These are phyloP conservation scores for Moesziomyces globuligerus DNA, from an alignment of 1,284 basidiomycete genomes.

Conservation along the genomic window DNA sequence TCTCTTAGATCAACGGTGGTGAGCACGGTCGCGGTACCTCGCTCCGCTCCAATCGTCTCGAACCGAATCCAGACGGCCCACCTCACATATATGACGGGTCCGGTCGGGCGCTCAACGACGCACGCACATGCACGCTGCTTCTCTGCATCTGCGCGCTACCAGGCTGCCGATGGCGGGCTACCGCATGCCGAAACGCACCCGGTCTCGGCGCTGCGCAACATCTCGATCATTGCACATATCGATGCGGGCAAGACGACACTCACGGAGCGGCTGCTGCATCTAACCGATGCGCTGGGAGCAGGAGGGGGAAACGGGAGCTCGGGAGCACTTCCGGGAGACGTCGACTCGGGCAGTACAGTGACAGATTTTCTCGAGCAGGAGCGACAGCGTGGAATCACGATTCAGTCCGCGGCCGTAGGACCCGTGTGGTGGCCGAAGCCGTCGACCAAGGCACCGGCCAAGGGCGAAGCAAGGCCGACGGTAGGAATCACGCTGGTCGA, in stretches of 20 bases:
- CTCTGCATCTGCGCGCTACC: constrained; percentile 1
- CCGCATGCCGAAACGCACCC: constrained; percentile 38
- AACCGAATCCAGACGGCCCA: too few relatives aligned
- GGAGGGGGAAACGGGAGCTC: constrained; percentile 48
- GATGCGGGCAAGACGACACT: constrained; percentile 91
- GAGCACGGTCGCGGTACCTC: neutral
- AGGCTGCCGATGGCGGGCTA: neutral
- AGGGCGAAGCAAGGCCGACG: constrained; percentile 70
- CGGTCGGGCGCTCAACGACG: too few relatives aligned
- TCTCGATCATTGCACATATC: constrained; percentile 53
- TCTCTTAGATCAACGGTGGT: neutral
- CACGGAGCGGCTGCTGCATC: constrained; percentile 84
- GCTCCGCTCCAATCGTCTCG: neutral
- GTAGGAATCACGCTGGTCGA: constrained; percentile 81
- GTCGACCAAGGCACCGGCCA: neutral
- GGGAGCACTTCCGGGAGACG: constrained; percentile 73
- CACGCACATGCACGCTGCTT: neutral
- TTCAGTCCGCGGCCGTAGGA: constrained; percentile 84
- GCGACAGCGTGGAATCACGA: constrained; percentile 87
- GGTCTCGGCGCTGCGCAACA: constrained; percentile 44
- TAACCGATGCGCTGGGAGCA: constrained; percentile 75
- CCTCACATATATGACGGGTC: too few relatives aligned
- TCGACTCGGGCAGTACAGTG: constrained; percentile 87
- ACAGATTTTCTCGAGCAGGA: constrained; percentile 91
- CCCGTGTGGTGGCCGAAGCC: constrained; percentile 78